Evolutionary conservation across 768 basidiomycete species (phyloP).

Genomic region (Kwoniella mangroviensis): DNA sequence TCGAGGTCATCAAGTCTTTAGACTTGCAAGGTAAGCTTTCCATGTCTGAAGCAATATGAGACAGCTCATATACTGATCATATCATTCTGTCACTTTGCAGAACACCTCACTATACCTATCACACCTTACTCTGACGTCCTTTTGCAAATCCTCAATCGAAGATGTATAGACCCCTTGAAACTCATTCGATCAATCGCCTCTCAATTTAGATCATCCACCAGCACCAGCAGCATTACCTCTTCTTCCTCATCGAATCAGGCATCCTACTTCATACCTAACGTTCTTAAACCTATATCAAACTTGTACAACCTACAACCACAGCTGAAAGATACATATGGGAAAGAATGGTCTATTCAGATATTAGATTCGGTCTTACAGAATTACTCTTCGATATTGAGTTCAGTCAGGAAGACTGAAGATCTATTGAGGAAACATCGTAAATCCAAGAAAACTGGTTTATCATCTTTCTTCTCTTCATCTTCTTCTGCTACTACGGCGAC

Average conservation of each 20-base stretch:
- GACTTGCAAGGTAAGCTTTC: constrained; percentile 21
- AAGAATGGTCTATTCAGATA: constrained; percentile 62
- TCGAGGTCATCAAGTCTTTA: constrained; percentile 52
- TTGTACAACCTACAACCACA: constrained; percentile 68
- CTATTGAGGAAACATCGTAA: constrained; percentile 83
- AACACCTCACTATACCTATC: constrained; percentile 20
- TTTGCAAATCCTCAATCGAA: constrained; percentile 70
- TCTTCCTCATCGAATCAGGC: constrained; percentile 61
- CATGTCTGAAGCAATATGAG: too few species aligned
- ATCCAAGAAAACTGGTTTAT: constrained; percentile 74
- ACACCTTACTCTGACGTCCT: constrained; percentile 57
- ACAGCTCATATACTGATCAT: too few species aligned
- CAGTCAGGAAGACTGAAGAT: constrained; percentile 91
- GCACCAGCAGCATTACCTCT: constrained; percentile 25
- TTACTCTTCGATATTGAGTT: constrained; percentile 76
- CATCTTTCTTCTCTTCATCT: constrained; percentile 70
- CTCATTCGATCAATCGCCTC: constrained; percentile 86
- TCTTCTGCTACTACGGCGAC: constrained; percentile 25
- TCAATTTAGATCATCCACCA: constrained; percentile 82
- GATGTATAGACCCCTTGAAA: constrained; percentile 83
- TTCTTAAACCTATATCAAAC: constrained; percentile 75
- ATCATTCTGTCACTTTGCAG: constrained; percentile 6
- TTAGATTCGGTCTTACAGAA: constrained; percentile 70
- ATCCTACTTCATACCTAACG: constrained; percentile 80
- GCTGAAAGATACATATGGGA: constrained; percentile 64